Evolutionary conservation across 163 green algal species (phyloP), one percentile per base, ranked within the genome.

Genomic region (Scenedesmus sp.): DNA sequence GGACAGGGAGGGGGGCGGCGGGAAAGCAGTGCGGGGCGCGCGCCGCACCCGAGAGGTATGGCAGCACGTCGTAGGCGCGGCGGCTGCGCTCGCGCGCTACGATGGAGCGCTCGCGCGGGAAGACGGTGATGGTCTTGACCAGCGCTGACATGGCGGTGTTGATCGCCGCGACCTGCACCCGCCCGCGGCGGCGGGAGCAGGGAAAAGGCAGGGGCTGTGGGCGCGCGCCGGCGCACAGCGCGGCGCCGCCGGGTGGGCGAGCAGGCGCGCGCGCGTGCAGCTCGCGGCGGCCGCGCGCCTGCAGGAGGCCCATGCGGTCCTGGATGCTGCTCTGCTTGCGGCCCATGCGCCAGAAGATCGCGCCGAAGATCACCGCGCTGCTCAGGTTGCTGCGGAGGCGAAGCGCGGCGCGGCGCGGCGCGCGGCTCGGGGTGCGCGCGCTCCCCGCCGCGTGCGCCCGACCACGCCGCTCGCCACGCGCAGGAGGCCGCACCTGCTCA

Each of bases 101-200:
- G 54, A 98, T 93, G 34, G 81, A 78, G 22, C 91, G 84, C 90
- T 98, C 95, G 22, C 81, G 70, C 36, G 89, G 63, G 88, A 92
- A 90, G 92, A 97, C 87, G 50, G 89, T 97, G 63, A 98, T 83
- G 18, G 94, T 98, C 87, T 99, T 99, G 45, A 96, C 89, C 31
- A 99, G 82, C 3, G 82, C 87, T 5, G 86, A 86, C 95, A 98
- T 98, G 33, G 94, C 94, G 1, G 91, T 93, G 84, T 97, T 97
- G 80, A 98, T 94, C 56, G 93, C 91, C 1, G 84, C 85, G 22
- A 98, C 92, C 88, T 97, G 92, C 20, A 7, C n/a, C n/a, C 11
- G 50, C 24, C 2, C 18, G 28, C 2, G 7, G 24, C 26, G 42
- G 36, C 3, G 39, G 36, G 11, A 17, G 36, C 42, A 26, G 33